Base-by-base conservation (phyloP, 257 asterid genomes). In the Verbascum thapsus region DNA sequence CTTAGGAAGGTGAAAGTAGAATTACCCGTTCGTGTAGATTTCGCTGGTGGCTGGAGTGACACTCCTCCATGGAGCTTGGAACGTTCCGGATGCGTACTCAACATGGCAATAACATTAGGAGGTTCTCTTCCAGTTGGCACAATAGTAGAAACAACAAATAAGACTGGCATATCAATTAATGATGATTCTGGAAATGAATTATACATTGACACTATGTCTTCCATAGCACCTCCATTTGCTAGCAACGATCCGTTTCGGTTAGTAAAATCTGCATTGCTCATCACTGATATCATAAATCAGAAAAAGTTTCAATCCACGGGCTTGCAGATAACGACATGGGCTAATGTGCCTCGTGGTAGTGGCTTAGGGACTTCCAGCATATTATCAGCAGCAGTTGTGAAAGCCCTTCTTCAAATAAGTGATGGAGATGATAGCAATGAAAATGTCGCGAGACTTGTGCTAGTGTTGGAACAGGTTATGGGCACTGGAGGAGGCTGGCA, bases 401-500 rank as follows among this genome's bases (percentile, higher is more conserved):
- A 90, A 81, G 96, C 91, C 45, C 91, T 94, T 76, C 91, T 87
- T 41, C 90, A 72, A 70, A 76, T 92, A 71, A 89, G 75, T 12
- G 65, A 72, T 23, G 94, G 88, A 50, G 97, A 89, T 62, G 90
- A 85, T 60, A 82, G 96, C 67, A 76, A 85, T 39, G 96, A 81
- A 77, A 90, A 85, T 71, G 87, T 94, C n/a, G 72, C 99, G 20
- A 78, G 95, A 60, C 96, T 94, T 40, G 97, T 90, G 13, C 69
- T 94, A 63, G 91, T 90, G 45, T 73, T 84, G 74, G 99, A 94
- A 72, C 99, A 94, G 80, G 86, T 87, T 22, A 87, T 90, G 96
- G 96, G 96, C 57, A 94, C 99, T 4, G 99, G 97, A 50, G 99
- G 99, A 64, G 96, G 97, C 26, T 94, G 99, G 94, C 99, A 89